Conservation (phyloP, 148 eudicot species). For the Vaccinium myrtillus region DNA sequence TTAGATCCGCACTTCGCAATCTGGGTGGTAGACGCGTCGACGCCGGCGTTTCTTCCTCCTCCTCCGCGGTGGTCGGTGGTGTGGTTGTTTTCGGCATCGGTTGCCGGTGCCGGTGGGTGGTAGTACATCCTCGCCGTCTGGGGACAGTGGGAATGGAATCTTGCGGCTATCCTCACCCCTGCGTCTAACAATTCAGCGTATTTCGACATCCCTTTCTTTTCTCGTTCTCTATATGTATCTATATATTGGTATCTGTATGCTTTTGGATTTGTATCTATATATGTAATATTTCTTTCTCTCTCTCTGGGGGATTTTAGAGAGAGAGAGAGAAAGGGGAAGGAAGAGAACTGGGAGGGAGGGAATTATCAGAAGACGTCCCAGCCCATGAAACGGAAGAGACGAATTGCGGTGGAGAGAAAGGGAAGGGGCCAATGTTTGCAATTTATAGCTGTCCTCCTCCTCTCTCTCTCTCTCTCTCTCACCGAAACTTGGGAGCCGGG, state of each 20-base stretch:
- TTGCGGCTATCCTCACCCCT: background rate
- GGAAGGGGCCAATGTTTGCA: background rate
- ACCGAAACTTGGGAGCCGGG: too few relatives aligned
- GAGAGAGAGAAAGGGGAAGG: background rate
- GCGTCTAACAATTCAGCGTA: background rate
- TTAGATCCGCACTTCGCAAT: background rate
- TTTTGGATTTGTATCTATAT: background rate
- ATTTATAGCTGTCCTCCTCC: background rate
- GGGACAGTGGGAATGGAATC: slow-evolving; percentile 11
- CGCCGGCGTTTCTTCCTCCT: background rate
- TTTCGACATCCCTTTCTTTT: background rate
- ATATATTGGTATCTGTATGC: background rate
- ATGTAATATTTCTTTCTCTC: background rate
- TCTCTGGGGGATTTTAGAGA: background rate
- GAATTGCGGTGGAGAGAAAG: background rate
- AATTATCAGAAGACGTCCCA: background rate
- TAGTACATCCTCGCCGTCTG: slow-evolving; percentile 10
- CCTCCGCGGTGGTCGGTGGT: background rate
- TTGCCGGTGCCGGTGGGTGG: slow-evolving; percentile 6
- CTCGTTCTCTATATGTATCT: background rate
- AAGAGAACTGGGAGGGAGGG: background rate
- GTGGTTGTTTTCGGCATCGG: background rate
- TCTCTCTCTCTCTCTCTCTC: background rate
- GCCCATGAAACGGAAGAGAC: background rate
- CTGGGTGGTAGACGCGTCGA: background rate